phyloP scores from a whole-genome alignment of 768 basidiomycete genomes.

The Rhizopogon vinicolor region DNA sequence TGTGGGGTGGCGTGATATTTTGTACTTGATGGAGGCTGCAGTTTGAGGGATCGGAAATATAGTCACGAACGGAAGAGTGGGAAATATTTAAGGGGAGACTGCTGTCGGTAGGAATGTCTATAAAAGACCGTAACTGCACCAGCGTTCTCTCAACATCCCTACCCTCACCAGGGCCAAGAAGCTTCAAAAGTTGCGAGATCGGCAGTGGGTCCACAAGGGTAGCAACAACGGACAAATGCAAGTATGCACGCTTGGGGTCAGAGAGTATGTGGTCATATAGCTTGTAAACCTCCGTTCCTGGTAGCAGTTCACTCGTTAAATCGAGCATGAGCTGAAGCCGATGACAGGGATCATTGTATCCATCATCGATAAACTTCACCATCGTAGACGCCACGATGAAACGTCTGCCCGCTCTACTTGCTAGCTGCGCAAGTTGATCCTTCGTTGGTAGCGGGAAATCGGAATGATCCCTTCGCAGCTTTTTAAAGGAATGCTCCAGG shows the following conservation, averaged over 20 bases:
- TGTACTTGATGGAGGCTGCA: neutral
- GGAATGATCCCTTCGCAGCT: neutral
- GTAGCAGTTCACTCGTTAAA: neutral
- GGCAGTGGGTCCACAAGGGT: neutral
- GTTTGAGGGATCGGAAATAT: neutral
- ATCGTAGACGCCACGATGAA: neutral
- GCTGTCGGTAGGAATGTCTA: neutral
- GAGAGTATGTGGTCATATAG: neutral
- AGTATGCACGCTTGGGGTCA: neutral
- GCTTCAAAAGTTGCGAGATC: neutral
- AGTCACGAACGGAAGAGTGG: neutral
- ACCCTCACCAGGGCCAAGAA: neutral
- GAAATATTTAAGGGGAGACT: neutral
- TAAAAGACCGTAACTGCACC: neutral
- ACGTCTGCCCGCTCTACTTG: neutral
- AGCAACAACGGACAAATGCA: neutral
- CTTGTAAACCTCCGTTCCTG: neutral
- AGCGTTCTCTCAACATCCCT: neutral
- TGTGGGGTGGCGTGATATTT: neutral
- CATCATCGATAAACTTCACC: neutral
- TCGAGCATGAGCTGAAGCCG: neutral
- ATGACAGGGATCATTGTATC: neutral
- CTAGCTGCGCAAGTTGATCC: neutral
- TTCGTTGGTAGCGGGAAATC: neutral
- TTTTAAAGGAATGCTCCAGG: neutral